phyloP scores from a whole-genome alignment of 371 early-diverging fungal species.

The Apophysomyces ossiformis region DNA sequence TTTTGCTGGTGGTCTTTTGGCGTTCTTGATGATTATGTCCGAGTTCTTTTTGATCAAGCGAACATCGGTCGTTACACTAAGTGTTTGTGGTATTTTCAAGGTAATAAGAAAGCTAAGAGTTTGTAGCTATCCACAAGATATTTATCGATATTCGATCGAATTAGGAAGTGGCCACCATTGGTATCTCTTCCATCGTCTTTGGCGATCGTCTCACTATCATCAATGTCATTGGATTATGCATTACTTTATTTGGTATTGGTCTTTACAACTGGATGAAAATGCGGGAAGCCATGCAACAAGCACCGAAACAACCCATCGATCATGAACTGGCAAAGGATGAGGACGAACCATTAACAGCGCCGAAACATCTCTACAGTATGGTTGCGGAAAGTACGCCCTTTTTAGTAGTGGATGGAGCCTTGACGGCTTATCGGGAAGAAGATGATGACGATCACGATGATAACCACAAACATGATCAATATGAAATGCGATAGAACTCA shows the following conservation, averaged over 20 bases:
- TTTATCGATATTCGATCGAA: neutral
- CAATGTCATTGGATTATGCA: conserved; percentile 72
- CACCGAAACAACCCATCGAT: conserved; percentile 18
- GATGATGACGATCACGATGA: conserved; percentile 18
- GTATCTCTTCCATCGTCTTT: conserved; percentile 68
- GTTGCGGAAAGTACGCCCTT: conserved; percentile 58
- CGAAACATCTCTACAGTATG: conserved; percentile 40
- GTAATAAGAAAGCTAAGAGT: conserved; percentile 22
- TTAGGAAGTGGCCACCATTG: conserved; percentile 76
- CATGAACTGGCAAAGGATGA: conserved; percentile 13
- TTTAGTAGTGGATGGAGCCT: conserved; percentile 42
- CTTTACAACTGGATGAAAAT: conserved; percentile 65
- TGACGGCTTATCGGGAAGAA: conserved; percentile 36
- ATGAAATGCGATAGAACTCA: conserved; percentile 24
- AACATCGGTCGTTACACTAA: conserved; percentile 89
- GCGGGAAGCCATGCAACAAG: conserved; percentile 23
- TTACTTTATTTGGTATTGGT: conserved; percentile 76
- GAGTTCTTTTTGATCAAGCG: conserved; percentile 88
- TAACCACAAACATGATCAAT: conserved; percentile 22
- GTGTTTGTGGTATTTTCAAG: conserved; percentile 92
- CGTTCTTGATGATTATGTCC: conserved; percentile 87
- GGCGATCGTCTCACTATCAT: conserved; percentile 72
- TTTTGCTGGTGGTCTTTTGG: conserved; percentile 76
- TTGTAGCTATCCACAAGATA: no score
- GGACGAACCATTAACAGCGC: neutral